Percentiles rank a stretch among this genome's conserved stretches.
Conservation (phyloP, 352 stramenopile genomes). For the Pythium plurisporium region DNA sequence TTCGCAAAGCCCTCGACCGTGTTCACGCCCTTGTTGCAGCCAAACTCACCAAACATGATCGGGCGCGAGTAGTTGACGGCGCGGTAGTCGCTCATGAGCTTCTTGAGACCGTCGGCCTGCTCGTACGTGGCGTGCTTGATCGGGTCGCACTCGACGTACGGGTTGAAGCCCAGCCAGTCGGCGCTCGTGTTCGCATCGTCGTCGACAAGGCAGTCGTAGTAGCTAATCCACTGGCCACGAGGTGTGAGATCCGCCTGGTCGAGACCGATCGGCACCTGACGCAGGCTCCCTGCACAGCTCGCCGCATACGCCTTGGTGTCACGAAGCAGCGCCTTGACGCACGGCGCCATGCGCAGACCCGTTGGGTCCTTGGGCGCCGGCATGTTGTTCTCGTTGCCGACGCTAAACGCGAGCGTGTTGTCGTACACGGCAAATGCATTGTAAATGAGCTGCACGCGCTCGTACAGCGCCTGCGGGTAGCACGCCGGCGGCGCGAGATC, state of each 20-base stretch:
- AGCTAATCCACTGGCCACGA: conserved; percentile 48
- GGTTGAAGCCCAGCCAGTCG: conserved; percentile 54
- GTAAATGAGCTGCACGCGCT: conserved; percentile 36
- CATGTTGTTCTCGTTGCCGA: conserved; percentile 54
- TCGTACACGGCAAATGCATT: conserved; percentile 59
- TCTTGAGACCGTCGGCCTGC: conserved; percentile 52
- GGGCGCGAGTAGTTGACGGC: conserved; percentile 42
- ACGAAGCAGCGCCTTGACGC: conserved; percentile 61
- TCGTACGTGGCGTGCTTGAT: conserved; percentile 38
- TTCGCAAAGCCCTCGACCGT: conserved; percentile 68
- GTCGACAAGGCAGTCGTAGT: conserved; percentile 54
- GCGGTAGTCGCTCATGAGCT: conserved; percentile 59
- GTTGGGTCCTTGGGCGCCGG: conserved; percentile 39
- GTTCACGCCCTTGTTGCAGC: conserved; percentile 61
- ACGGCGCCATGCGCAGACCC: conserved; percentile 40
- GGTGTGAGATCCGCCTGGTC: conserved; percentile 57
- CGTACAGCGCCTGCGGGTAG: conserved; percentile 30
- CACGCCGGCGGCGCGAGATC: conserved; percentile 32
- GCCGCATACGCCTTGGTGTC: conserved; percentile 47
- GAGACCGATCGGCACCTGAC: conserved; percentile 56
- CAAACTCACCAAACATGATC: conserved; percentile 76
- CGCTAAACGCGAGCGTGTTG: conserved; percentile 51
- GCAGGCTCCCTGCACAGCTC: conserved; percentile 39
- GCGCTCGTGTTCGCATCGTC: conserved; percentile 46
- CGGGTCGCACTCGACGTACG: conserved; percentile 55